phyloP scores from a whole-genome alignment of 139 green algal genomes.

The Penium margaritaceum region DNA sequence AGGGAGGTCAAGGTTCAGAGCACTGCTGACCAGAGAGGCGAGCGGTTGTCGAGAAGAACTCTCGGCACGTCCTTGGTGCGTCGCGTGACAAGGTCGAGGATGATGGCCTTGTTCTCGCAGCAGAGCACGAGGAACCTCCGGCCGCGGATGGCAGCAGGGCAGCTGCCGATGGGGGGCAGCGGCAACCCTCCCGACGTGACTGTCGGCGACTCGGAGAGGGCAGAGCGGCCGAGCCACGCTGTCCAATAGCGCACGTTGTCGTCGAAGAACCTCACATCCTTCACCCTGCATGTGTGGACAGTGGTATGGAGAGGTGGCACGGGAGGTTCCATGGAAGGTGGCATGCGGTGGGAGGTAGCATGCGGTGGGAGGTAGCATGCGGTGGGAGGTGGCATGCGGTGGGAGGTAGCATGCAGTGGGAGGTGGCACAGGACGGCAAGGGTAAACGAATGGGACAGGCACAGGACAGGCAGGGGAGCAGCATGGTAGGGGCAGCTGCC shows the following conservation, averaged over 20 bases:
- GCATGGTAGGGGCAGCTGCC: too few species aligned
- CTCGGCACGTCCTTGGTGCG: constrained; percentile 28
- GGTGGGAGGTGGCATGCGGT: too few species aligned
- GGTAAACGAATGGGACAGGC: too few species aligned
- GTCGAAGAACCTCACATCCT: constrained; percentile 42
- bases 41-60: constrained; percentile 33
- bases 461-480: too few species aligned
- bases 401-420: too few species aligned
- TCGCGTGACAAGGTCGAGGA: constrained; percentile 41
- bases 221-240: constrained; percentile 10
- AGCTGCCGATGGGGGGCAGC: constrained; percentile 13
- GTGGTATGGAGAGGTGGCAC: too few species aligned
- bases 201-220: constrained; percentile 20
- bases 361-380: too few species aligned
- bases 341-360: too few species aligned
- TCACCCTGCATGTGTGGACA: too few species aligned
- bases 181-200: not conserved
- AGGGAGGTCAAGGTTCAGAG: too few species aligned
- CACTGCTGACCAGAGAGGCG: constrained; percentile 34
- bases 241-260: constrained; percentile 44
- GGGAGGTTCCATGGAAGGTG: too few species aligned
- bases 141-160: constrained; percentile 25
- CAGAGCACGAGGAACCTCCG: constrained; percentile 40
- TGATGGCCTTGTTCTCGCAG: constrained; percentile 40
- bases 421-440: too few species aligned